Percentiles rank a stretch among this genome's conserved stretches.
Evolutionary conservation across 2,329 filamentous ascomycete genomes (phyloP).

Genomic region (Aspergillus sp.): DNA sequence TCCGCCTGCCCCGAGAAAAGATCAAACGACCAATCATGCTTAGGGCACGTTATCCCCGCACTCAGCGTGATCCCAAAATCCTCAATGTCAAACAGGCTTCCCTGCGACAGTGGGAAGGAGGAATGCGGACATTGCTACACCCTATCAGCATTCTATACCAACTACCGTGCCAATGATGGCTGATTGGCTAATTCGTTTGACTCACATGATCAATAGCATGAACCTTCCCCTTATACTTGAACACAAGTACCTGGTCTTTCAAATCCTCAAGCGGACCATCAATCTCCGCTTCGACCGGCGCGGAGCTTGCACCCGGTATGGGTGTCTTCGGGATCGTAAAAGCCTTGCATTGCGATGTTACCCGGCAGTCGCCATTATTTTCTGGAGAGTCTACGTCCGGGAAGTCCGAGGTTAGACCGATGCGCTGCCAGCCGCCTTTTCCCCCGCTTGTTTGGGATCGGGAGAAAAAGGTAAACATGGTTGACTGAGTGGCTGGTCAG

Average conservation of each 20-base stretch:
- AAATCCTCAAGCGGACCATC: slow-evolving; percentile 43
- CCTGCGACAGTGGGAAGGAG: slow-evolving; percentile 65
- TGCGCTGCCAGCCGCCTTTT: background rate
- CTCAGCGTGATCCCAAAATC: slow-evolving; percentile 60
- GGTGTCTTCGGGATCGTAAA: slow-evolving; percentile 53
- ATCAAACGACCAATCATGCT: slow-evolving; percentile 73
- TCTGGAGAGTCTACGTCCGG: background rate
- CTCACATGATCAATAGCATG: slow-evolving; percentile 69
- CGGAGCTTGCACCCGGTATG: slow-evolving; percentile 9
- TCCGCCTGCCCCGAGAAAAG: slow-evolving; percentile 64
- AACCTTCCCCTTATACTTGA: slow-evolving; percentile 64
- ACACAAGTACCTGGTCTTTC: slow-evolving; percentile 66
- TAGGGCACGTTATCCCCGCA: slow-evolving; percentile 66
- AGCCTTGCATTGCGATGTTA: slow-evolving; percentile 59
- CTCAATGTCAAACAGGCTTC: slow-evolving; percentile 68
- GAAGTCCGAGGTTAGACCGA: background rate
- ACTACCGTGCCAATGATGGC: no score
- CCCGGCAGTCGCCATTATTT: background rate
- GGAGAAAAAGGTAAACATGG: background rate
- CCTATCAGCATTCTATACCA: slow-evolving; percentile 2
- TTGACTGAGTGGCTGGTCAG: no score
- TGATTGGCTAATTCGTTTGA: background rate
- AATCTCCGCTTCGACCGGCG: slow-evolving; percentile 30
- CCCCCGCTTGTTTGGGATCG: background rate
- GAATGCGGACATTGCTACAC: slow-evolving; percentile 67